These are phyloP conservation scores for Adansonia rubrostipa DNA, from an alignment of 441 rosid species.

Conservation along the genomic window DNA sequence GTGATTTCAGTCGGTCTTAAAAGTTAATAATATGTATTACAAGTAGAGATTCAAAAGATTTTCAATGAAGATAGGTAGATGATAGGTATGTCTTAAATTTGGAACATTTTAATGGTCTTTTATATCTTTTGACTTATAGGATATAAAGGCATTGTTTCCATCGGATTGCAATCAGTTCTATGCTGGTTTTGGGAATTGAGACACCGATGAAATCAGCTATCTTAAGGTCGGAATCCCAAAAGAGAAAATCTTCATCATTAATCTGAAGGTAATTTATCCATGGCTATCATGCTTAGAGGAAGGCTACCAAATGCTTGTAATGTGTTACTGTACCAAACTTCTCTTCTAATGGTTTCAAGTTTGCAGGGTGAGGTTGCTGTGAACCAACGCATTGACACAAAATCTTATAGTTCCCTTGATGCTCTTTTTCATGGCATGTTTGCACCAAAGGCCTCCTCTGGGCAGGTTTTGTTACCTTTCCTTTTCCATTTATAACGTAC, in stretches of 20 bases:
- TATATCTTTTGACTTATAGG: conserved; percentile 48
- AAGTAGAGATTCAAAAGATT: not conserved
- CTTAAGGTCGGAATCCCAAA: conserved; percentile 92
- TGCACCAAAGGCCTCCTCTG: conserved; percentile 59
- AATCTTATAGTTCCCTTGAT: conserved; percentile 80
- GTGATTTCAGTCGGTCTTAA: not conserved
- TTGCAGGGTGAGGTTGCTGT: conserved; percentile 94
- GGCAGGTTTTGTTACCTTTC: conserved; percentile 58
- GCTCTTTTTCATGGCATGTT: conserved; percentile 88
- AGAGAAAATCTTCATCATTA: conserved; percentile 91
- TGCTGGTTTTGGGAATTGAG: conserved; percentile 99
- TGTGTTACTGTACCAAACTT: conserved; percentile 3
- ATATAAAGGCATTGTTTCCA: conserved; percentile 87
- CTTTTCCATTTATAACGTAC: conserved; percentile 18
- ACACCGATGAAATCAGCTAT: conserved; percentile 96
- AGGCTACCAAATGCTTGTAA: not conserved
- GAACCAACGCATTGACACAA: conserved; percentile 72
- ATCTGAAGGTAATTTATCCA: conserved; percentile 74
- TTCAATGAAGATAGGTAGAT: conserved; percentile 16
- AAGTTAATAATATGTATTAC: not conserved
- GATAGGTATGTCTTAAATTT: not conserved
- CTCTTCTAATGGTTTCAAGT: conserved; percentile 31
- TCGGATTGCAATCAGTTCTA: conserved; percentile 86
- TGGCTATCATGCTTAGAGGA: conserved; percentile 17
- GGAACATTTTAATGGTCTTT: conserved; percentile 12